Evolutionary conservation across 2,329 filamentous ascomycete genomes (phyloP), one percentile per base, ranked within the genome.

Genomic region (Berkeleyomyces rouxiae): DNA sequence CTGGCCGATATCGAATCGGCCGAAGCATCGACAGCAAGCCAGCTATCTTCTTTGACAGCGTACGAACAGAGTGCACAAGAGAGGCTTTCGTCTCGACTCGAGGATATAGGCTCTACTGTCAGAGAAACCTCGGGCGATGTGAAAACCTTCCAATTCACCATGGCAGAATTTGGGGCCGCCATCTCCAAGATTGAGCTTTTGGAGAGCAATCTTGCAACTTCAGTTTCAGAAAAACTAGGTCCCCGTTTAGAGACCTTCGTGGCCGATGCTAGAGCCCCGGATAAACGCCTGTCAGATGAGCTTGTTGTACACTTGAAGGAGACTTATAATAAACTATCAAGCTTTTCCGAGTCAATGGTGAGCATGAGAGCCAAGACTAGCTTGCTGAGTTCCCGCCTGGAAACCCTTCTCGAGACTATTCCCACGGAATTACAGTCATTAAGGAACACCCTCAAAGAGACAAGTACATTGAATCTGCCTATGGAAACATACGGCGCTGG

Each of bases 351-450:
- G 5, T 44, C 58, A 11, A 57, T 63, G 36, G 31, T 55, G 33
- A 40, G 51, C n/a, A 55, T 63, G 40, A 57, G 49, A 36, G 31
- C n/a, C 31, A 60, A 61, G 13, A 65, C 63, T 7, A 47, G n/a
- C 4, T 44, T 58, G 13, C 40, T 65, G 4, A 65, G 33, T 37
- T 57, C 57, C 2, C 61, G 61, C 23, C 58, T 65, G 0, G 63
- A 60, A 33, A 16, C 46, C 23, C 42, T 36, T 3, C 36, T 65
- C 2, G 47, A 55, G 33, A 51, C 46, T 10, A 62, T 65, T 7
- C 63, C 63, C n/a, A 44, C 60, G 39, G 63, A 65, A 43, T 42
- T 65, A 7, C 51, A 61, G 31, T 59, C 61, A 6, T 42, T 65
- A 4, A 40, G 58, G 9, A 23, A 65, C 16, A 63, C 58, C 6